phyloP scores from a whole-genome alignment of 1,284 basidiomycete species.

The Boletus mariae region DNA sequence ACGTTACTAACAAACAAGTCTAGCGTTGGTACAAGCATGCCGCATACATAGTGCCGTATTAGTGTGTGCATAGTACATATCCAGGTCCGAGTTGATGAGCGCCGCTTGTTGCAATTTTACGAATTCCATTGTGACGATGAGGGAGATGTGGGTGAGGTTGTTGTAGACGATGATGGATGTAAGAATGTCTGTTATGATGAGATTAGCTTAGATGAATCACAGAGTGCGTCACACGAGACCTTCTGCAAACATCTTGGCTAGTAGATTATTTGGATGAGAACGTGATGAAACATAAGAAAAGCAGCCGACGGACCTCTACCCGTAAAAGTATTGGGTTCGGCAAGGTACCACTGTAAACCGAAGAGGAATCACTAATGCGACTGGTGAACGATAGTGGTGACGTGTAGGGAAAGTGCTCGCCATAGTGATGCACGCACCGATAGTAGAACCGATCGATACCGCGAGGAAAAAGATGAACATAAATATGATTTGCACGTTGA shows the following conservation, averaged over 20 bases:
- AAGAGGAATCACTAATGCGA: constrained; percentile 73
- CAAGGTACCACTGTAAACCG: constrained; percentile 80
- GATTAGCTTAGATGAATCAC: constrained; percentile 6
- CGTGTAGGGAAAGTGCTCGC: constrained; percentile 25
- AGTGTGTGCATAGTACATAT: constrained; percentile 93
- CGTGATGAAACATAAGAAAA: neutral
- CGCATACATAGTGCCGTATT: constrained; percentile 54
- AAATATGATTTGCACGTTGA: constrained; percentile 97
- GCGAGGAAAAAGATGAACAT: constrained; percentile 86
- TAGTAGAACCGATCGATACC: constrained; percentile 86
- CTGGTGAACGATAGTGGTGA: constrained; percentile 5
- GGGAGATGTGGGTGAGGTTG: constrained; percentile 98
- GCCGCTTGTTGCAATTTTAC: constrained; percentile 98
- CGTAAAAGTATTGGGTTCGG: constrained; percentile 51
- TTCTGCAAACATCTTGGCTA: constrained; percentile 80
- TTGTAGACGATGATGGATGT: constrained; percentile 99
- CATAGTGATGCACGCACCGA: constrained; percentile 86
- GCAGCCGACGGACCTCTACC: constrained; percentile 52
- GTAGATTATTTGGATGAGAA: constrained; percentile 5
- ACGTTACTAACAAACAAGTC: no score
- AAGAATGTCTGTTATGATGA: constrained; percentile 68
- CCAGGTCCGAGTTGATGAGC: constrained; percentile 94
- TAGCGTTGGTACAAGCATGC: no score
- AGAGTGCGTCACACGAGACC: constrained; percentile 39
- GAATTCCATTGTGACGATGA: constrained; percentile 99